Base-by-base conservation (phyloP, 208 protist species). In the Spongospora subterranea region DNA sequence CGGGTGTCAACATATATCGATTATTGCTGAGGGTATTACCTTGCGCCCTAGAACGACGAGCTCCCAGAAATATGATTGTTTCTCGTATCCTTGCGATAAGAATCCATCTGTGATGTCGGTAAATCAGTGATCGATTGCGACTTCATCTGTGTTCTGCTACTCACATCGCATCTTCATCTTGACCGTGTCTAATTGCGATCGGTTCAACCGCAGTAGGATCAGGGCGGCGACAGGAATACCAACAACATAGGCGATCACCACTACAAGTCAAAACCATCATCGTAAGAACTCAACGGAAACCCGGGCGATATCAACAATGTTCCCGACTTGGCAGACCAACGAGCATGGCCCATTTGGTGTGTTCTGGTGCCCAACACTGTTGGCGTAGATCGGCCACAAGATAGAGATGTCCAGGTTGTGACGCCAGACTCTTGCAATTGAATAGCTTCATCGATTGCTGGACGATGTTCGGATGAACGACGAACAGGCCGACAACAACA, bases 391-490 rank as follows among this genome's bases (percentile, higher is more conserved):
- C 71, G n/a, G 71, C 71, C 6, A 82, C 71, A 6, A 82, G 71
- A n/a, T 82, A 82, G 71, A n/a, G 17, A 43, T 82, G 35, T 6
- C n/a, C 71, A 6, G 71, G 71, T 35, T 82, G 71, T 6, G 35
- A 45, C 13, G 71, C 71, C n/a, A 82, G 71, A 35, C n/a, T 82
- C 17, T 45, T 43, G n/a, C 71, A 82, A n/a, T 82, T 82, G 71
- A 82, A 82, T n/a, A 82, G 6, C 71, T 82, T 82, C n/a, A 82
- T 6, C 71, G 71, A 6, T 43, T 82, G 71, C 71, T 82, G 35
- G 71, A 82, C 71, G 71, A 82, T 82, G 71, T 82, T 82, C n/a
- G 71, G 71, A n/a, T 82, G 71, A 35, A 82, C 40, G n/a, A 82
- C 71, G 35, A 82, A 82, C 35, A 82, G n/a, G 71, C 71, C 71